A percentile compares a stretch with the other conserved stretches of the same genome.
These are phyloP conservation scores for Ammopiptanthus mongolicus DNA, from an alignment of 306 rosid species.

Conservation along the genomic window DNA sequence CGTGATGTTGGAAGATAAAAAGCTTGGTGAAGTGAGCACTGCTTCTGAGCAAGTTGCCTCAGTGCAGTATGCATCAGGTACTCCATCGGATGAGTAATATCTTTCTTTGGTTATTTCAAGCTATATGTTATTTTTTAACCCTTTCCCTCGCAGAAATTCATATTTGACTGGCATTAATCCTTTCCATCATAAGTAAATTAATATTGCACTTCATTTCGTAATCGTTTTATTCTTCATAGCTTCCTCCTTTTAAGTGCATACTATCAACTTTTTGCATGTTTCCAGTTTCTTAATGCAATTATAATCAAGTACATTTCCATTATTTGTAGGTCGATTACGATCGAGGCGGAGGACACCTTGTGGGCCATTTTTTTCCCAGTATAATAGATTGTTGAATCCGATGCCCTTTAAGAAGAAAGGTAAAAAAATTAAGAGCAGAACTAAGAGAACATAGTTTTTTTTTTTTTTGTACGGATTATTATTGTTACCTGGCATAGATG, in stretches of 20 bases:
- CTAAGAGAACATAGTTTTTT: conserved; percentile 15
- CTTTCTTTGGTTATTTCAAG: conserved; percentile 1
- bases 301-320: conserved; percentile 4
- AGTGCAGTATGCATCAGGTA: conserved; percentile 44
- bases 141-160: neutral
- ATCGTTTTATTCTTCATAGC: neutral
- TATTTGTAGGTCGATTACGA: conserved; percentile 43
- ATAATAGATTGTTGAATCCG: conserved; percentile 45
- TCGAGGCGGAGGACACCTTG: conserved; percentile 36
- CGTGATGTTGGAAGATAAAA: conserved; percentile 38
- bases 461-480: neutral
- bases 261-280: neutral
- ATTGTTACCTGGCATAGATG: neutral
- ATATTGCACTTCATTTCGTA: neutral
- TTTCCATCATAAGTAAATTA: neutral
- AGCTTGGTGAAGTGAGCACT: conserved; percentile 24
- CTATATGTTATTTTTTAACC: neutral
- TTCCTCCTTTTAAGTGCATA: neutral
- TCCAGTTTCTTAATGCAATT: neutral
- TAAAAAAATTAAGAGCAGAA: conserved; percentile 30
- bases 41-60: conserved; percentile 14
- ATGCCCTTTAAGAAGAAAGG: conserved; percentile 54
- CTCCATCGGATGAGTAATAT: neutral
- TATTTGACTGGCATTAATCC: neutral
- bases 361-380: conserved; percentile 32